Percentiles rank a stretch among this genome's conserved stretches.
These are phyloP conservation scores for Kitagawia praeruptora DNA, from an alignment of 129 eudicot species.

Conservation along the genomic window DNA sequence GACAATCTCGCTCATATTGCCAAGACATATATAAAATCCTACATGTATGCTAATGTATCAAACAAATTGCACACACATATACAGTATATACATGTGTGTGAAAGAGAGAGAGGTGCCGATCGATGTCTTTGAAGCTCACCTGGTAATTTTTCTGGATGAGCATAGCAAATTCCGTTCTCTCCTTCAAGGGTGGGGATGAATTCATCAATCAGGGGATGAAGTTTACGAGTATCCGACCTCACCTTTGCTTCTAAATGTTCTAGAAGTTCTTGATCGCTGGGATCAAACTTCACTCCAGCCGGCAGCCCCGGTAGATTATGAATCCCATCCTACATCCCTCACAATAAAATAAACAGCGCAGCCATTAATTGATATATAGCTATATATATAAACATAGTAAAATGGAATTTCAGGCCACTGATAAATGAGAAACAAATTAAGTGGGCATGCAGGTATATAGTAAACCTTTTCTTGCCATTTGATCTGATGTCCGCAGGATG, in stretches of 20 bases:
- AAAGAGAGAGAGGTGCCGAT: not conserved
- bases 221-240: slow-evolving; percentile 26
- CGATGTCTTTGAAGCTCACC: slow-evolving; percentile 21
- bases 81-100: not conserved
- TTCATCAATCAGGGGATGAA: slow-evolving; percentile 68
- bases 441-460: not conserved
- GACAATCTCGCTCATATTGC: not conserved
- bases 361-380: not conserved
- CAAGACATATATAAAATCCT: no score
- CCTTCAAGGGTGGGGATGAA: slow-evolving; percentile 63
- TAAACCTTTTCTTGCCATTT: slow-evolving; percentile 41
- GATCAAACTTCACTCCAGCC: slow-evolving; percentile 79
- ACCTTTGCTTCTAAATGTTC: slow-evolving; percentile 69
- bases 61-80: not conserved
- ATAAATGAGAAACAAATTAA: not conserved
- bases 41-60: not conserved
- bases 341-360: not conserved
- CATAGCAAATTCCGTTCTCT: slow-evolving; percentile 68
- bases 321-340: slow-evolving; percentile 30
- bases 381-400: not conserved
- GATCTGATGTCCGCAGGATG: slow-evolving; percentile 55
- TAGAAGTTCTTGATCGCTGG: slow-evolving; percentile 61
- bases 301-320: slow-evolving; percentile 58
- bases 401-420: not conserved
- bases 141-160: slow-evolving; percentile 69